Percentiles rank a stretch among this genome's conserved stretches.
Evolutionary conservation across 2,329 filamentous ascomycete genomes (phyloP).

Genomic region (Nothophaeocryptopus gaeumannii): DNA sequence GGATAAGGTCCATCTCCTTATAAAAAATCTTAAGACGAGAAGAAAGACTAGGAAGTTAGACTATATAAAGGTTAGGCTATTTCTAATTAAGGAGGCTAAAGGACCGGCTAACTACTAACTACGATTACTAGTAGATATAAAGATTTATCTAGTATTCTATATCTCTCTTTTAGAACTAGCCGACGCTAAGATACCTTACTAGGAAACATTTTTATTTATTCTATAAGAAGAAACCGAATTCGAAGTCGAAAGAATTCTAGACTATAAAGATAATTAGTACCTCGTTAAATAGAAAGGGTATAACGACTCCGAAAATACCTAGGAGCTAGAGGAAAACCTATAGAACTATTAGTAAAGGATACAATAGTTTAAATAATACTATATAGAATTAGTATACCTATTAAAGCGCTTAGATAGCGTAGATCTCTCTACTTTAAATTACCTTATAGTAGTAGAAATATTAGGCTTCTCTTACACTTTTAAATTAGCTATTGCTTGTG

Average conservation of each 20-base stretch:
- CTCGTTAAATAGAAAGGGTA: too few species aligned
- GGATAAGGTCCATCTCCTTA: slow-evolving; percentile 11
- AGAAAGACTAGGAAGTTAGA: slow-evolving; percentile 9
- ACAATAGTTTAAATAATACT: not conserved
- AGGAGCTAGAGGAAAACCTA: slow-evolving; percentile 2
- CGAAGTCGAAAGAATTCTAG: too few species aligned
- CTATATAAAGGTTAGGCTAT: slow-evolving; percentile 12
- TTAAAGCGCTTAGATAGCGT: not conserved
- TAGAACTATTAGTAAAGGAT: slow-evolving; percentile 4
- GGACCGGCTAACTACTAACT: too few species aligned
- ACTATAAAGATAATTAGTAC: too few species aligned
- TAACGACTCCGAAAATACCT: slow-evolving; percentile 4
- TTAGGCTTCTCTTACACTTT: too few species aligned
- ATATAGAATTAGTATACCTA: not conserved
- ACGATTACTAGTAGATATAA: too few species aligned
- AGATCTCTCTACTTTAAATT: too few species aligned
- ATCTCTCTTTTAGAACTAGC: slow-evolving; percentile 6
- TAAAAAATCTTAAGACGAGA: slow-evolving; percentile 3
- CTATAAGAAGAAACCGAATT: slow-evolving; percentile 1
- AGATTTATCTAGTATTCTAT: too few species aligned
- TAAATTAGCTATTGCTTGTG: too few species aligned
- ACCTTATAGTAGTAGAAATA: not conserved
- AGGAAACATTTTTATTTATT: slow-evolving; percentile 2
- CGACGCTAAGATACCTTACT: slow-evolving; percentile 1
- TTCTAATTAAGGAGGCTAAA: slow-evolving; percentile 7